These are phyloP conservation scores for Staphylotrichum tortipilum DNA, from an alignment of 495 filamentous ascomycete genomes.

Conservation along the genomic window DNA sequence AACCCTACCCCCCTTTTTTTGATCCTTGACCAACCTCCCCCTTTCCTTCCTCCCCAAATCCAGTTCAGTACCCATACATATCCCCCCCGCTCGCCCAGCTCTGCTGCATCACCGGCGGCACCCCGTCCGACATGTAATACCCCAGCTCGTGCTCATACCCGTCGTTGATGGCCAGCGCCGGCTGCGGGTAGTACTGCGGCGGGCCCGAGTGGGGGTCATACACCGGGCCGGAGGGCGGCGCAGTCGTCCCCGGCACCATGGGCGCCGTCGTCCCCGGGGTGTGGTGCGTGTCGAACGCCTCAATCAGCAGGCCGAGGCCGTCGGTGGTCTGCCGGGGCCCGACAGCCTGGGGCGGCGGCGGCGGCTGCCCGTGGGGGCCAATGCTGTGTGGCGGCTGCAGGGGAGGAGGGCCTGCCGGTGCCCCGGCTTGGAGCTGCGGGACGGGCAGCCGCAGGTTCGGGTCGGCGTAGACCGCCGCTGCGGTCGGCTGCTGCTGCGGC, in stretches of 20 bases:
- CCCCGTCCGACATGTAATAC: slow-evolving; percentile 23
- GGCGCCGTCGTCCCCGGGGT: background rate
- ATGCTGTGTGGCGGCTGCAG: background rate
- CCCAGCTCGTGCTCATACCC: slow-evolving; percentile 27
- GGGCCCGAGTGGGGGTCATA: slow-evolving; percentile 17
- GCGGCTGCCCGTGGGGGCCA: background rate
- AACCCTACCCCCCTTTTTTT: background rate
- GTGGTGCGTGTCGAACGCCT: slow-evolving; percentile 24
- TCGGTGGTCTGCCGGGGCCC: slow-evolving; percentile 15
- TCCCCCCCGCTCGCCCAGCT: slow-evolving; percentile 16
- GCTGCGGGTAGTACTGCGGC: slow-evolving; percentile 18
- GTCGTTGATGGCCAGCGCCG: slow-evolving; percentile 16
- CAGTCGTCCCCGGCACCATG: background rate
- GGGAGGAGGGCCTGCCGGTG: background rate
- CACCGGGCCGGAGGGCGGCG: background rate
- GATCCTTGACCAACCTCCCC: no score
- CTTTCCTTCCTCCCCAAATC: no score
- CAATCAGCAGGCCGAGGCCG: slow-evolving; percentile 22
- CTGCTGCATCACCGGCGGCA: slow-evolving; percentile 9
- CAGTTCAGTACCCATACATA: slow-evolving; percentile 21
- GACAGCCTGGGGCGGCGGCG: background rate
- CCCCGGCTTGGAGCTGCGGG: slow-evolving; percentile 4
- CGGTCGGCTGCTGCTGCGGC: background rate
- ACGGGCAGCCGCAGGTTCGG: slow-evolving; percentile 13
- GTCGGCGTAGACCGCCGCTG: slow-evolving; percentile 15